phyloP scores from a whole-genome alignment of 352 stramenopile species.

The Phytophthora fragariaefolia region DNA sequence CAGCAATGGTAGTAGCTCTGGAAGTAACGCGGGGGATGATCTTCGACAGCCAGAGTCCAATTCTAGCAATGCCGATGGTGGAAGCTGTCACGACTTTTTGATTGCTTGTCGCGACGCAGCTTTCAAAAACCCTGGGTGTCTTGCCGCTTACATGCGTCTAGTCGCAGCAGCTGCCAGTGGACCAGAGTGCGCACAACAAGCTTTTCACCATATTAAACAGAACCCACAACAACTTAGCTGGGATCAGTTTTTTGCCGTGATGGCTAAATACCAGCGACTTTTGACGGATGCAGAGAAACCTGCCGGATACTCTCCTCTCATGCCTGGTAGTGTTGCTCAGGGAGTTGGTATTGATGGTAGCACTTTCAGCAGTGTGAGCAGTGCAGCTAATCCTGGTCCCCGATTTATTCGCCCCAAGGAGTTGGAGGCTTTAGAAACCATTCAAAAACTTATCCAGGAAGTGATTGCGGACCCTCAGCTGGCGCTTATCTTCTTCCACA shows the following conservation, averaged over 20 bases:
- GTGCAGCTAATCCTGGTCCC: conserved; percentile 44
- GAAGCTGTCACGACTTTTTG: conserved; percentile 70
- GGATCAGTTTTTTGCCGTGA: conserved; percentile 87
- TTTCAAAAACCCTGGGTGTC: conserved; percentile 76
- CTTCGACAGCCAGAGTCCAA: conserved; percentile 28
- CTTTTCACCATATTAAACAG: conserved; percentile 89
- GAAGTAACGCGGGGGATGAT: conserved; percentile 31
- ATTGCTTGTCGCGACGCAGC: conserved; percentile 74
- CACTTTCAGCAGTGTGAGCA: conserved; percentile 32
- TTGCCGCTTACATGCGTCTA: conserved; percentile 79
- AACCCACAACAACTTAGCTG: conserved; percentile 81
- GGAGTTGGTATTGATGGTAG: conserved; percentile 39
- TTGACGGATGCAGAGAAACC: conserved; percentile 78
- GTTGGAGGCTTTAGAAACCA: conserved; percentile 81
- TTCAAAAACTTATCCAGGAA: conserved; percentile 80
- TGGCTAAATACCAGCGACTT: conserved; percentile 85
- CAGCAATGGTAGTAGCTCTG: conserved; percentile 32
- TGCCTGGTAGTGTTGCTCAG: conserved; percentile 40
- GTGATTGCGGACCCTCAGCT: conserved; percentile 79
- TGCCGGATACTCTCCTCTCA: conserved; percentile 38
- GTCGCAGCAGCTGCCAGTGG: conserved; percentile 72
- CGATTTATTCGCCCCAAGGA: conserved; percentile 85
- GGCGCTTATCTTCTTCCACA: conserved; percentile 87
- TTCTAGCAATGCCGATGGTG: conserved; percentile 33
- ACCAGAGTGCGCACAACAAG: conserved; percentile 72